These are phyloP conservation scores for Fusarium ambrosium DNA, from an alignment of 2,329 filamentous ascomycete genomes.

Conservation along the genomic window DNA sequence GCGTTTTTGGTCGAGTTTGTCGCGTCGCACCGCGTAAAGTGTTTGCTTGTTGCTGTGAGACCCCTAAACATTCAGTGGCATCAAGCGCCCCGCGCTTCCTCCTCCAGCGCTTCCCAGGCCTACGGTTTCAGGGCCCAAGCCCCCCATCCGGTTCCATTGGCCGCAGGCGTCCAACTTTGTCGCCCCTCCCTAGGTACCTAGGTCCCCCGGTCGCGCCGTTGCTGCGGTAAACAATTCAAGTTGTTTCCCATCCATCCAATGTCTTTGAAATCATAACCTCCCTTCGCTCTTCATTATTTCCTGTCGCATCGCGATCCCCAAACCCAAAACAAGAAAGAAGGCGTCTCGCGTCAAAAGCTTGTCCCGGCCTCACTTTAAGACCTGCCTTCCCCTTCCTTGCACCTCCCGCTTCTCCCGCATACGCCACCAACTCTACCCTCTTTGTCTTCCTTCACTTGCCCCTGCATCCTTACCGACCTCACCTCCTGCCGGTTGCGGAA, in stretches of 20 bases:
- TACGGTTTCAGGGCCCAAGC: conserved; percentile 41
- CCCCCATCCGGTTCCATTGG: conserved; percentile 39
- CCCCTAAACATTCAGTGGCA: conserved; percentile 24
- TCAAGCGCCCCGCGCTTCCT: conserved; percentile 27
- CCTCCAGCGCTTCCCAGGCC: conserved; percentile 23
- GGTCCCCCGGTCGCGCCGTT: conserved; percentile 41
- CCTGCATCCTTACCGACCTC: conserved; percentile 31
- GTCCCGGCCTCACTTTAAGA: conserved; percentile 5
- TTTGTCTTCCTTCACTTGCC: conserved; percentile 20
- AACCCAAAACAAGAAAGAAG: conserved; percentile 29
- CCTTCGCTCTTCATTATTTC: conserved; percentile 14
- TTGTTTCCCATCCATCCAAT: conserved; percentile 27
- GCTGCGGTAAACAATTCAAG: conserved; percentile 51
- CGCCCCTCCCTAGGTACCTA: conserved; percentile 7
- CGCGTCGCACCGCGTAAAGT: conserved; percentile 56
- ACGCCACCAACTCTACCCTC: conserved; percentile 17
- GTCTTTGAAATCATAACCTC: conserved; percentile 27
- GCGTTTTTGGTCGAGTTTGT: conserved; percentile 29
- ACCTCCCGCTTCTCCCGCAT: conserved; percentile 8
- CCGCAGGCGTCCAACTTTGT: background rate
- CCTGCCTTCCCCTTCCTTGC: conserved; percentile 3
- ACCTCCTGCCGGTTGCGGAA: conserved; percentile 44
- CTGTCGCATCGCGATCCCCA: conserved; percentile 15
- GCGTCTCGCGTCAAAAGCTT: conserved; percentile 20
- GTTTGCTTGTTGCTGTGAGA: conserved; percentile 42